Evolutionary conservation across 1,284 basidiomycete species (phyloP).

Genomic region (Ustilago cynodontis): DNA sequence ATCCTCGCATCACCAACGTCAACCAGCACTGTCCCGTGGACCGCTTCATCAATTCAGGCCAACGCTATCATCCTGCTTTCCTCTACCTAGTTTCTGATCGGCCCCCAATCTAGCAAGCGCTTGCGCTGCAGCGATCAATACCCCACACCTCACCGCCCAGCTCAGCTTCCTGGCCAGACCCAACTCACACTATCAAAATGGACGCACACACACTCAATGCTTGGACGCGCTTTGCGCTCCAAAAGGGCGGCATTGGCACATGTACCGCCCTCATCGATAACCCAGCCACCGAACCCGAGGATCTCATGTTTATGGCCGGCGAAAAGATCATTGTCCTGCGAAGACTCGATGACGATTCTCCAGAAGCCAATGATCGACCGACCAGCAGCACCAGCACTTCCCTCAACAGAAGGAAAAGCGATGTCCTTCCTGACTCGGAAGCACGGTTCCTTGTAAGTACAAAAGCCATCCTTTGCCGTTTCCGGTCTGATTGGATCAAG

Average conservation of each 20-base stretch:
- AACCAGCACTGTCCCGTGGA: neutral
- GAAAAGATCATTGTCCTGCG: constrained; percentile 67
- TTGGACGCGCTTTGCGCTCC: constrained; percentile 68
- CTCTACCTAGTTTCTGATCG: neutral
- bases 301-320: constrained; percentile 67
- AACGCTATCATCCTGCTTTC: neutral
- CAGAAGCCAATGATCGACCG: constrained; percentile 24
- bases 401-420: constrained; percentile 14
- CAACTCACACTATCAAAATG: constrained; percentile 40
- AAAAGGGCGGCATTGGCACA: constrained; percentile 67
- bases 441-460: constrained; percentile 42
- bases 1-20: neutral
- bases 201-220: constrained; percentile 67
- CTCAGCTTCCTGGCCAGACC: neutral
- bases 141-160: neutral
- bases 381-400: constrained; percentile 34
- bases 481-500: neutral
- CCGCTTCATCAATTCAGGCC: neutral
- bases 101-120: neutral
- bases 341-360: constrained; percentile 55
- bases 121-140: neutral
- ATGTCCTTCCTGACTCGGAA: constrained; percentile 28
- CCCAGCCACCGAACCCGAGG: constrained; percentile 61
- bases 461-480: neutral
- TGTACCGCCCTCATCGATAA: constrained; percentile 66